Evolutionary conservation across 176 grass and related monocot genomes (phyloP).

Genomic region (Avena insularis): DNA sequence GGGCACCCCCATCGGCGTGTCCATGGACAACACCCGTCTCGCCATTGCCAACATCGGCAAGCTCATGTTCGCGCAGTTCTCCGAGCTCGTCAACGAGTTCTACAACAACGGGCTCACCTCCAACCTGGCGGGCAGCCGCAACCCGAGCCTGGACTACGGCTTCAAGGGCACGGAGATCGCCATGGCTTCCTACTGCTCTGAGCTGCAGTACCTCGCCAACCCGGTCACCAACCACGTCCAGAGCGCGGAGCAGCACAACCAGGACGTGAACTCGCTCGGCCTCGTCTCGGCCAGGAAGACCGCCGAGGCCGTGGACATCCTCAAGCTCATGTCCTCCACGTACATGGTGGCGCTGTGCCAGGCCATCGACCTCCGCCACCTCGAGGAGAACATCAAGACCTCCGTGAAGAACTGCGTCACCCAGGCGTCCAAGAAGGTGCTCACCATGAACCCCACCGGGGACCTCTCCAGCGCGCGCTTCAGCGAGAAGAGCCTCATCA

Average conservation of each 20-base stretch:
- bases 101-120: slow-evolving; percentile 98
- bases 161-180: slow-evolving; percentile 98
- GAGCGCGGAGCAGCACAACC: slow-evolving; percentile 99
- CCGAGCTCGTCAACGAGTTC: slow-evolving; percentile 95
- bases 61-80: slow-evolving; percentile 99
- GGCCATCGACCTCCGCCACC: slow-evolving; percentile 81
- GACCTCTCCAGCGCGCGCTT: slow-evolving; percentile 70
- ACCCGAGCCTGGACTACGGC: slow-evolving; percentile 91
- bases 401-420: slow-evolving; percentile 70
- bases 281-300: slow-evolving; percentile 94
- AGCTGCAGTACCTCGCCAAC: slow-evolving; percentile 92
- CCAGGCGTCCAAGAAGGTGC: slow-evolving; percentile 74
- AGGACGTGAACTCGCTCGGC: slow-evolving; percentile 93
- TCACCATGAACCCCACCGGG: slow-evolving; percentile 63
- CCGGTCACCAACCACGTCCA: slow-evolving; percentile 97
- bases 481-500: slow-evolving; percentile 75
- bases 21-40: slow-evolving; percentile 95
- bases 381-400: slow-evolving; percentile 85
- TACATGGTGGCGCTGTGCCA: slow-evolving; percentile 86
- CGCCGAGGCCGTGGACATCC: slow-evolving; percentile 83
- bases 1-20: slow-evolving; percentile 91
- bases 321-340: slow-evolving; percentile 91
- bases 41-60: slow-evolving; percentile 93
- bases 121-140: slow-evolving; percentile 85
- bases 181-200: slow-evolving; percentile 97